Conservation (phyloP, 2,329 filamentous ascomycete genomes). For the Zymoseptoria brevis region DNA sequence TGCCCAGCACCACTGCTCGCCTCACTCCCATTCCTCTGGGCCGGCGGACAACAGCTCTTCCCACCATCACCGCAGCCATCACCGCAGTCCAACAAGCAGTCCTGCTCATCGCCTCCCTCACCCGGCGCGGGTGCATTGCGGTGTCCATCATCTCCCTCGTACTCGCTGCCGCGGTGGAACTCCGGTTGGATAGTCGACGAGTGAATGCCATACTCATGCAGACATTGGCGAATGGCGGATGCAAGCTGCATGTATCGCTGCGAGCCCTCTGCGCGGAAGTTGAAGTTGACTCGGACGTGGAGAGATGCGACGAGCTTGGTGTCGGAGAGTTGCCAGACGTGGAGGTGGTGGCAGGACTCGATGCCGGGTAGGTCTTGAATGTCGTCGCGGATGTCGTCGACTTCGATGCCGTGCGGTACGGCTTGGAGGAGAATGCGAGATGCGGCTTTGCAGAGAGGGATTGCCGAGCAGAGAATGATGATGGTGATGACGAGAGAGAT, state of each 20-base stretch:
- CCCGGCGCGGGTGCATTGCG: conserved; percentile 11
- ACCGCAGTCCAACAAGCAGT: conserved; percentile 38
- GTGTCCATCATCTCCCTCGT: conserved; percentile 39
- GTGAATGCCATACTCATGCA: conserved; percentile 94
- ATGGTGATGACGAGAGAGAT: conserved; percentile 92
- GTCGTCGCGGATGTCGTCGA: conserved; percentile 87
- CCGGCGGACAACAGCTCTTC: conserved; percentile 35
- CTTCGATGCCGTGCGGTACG: conserved; percentile 77
- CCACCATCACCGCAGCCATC: conserved; percentile 35
- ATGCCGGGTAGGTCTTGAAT: conserved; percentile 80
- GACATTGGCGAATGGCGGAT: conserved; percentile 70
- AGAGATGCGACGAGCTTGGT: conserved; percentile 89
- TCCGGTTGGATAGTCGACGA: conserved; percentile 96
- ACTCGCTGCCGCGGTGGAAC: conserved; percentile 38
- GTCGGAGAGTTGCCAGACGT: conserved; percentile 96
- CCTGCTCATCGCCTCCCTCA: conserved; percentile 28
- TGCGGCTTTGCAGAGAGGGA: conserved; percentile 71
- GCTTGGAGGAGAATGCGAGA: conserved; percentile 89
- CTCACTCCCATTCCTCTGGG: conserved; percentile 8
- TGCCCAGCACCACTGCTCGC: conserved; percentile 6
- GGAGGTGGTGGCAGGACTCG: conserved; percentile 85
- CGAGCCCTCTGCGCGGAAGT: conserved; percentile 68
- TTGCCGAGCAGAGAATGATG: conserved; percentile 62
- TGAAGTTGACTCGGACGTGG: conserved; percentile 86
- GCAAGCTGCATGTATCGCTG: conserved; percentile 86